Evolutionary conservation across 306 rosid species (phyloP), one percentile per base, ranked within the genome.

Genomic region (Chamaecrista fasciculata): DNA sequence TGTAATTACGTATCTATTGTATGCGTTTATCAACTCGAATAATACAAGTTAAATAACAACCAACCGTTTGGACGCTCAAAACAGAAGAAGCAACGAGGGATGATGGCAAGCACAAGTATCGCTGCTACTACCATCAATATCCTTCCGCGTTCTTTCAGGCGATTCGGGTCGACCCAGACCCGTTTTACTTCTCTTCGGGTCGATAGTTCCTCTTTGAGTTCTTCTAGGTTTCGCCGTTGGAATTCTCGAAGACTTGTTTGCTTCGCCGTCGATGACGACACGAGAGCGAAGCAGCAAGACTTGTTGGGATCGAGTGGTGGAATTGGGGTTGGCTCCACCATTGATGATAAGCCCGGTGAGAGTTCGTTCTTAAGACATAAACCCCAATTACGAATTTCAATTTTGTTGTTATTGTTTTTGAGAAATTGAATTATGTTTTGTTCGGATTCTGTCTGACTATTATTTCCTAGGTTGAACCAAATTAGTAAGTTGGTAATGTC

Each of bases 241-340:
- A 77, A 67, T 3, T 66, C 78, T 8, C 64, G 14, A 50, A 78
- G 64, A 43, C 62, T 82, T 29, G 77, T 86, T 37, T 86, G 96
- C 77, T 81, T 77, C 18, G 96, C 96, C 5, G 91, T 87, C 2
- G 96, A 89, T 49, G 98, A 87, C 28, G 91, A 83, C 36, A 71
- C 79, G 61, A 82, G 81, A 75, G 82, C 68, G 79, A 75, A 81
- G 66, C 84, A 79, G 76, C 81, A 61, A 65, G 91, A 86, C 31
- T 40, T 68, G 36, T 74, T 48, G 24, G 74, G 66, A 29, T 73
- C 48, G 24, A 76, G 63, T 31, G 57, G 23, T 23, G 33, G 67
- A 16, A 20, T 33, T 69, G 71, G 82, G 20, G 73, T 80, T 61
- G 91, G 83, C 70, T 79, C 94, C 6, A 86, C 85, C 24, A 57